Evolutionary conservation across 352 stramenopile genomes (phyloP).

Genomic region (Globisporangium nunn): DNA sequence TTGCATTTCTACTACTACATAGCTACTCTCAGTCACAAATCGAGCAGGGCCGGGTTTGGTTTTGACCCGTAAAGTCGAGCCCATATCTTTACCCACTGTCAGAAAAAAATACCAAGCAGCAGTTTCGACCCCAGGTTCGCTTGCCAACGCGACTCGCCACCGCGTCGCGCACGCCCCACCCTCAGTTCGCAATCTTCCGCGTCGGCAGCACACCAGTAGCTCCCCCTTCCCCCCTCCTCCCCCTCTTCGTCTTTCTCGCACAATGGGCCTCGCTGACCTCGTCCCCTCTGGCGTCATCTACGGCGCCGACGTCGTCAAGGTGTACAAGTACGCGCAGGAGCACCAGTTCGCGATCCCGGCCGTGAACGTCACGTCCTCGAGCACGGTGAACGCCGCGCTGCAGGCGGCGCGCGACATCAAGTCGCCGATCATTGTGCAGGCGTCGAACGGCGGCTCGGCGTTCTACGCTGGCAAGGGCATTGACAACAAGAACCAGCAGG

Average conservation of each 20-base stretch:
- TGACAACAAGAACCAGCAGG: conserved; percentile 92
- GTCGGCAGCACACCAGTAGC: conserved; percentile 5
- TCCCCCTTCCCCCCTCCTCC: conserved; percentile 1
- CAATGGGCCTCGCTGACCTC: conserved; percentile 81
- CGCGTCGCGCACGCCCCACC: too few species aligned
- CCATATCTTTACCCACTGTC: conserved; percentile 1
- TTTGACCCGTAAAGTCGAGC: neutral
- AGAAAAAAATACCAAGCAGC: too few species aligned
- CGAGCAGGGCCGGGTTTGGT: neutral
- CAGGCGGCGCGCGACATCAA: conserved; percentile 95
- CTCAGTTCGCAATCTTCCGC: conserved; percentile 15
- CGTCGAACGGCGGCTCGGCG: conserved; percentile 95
- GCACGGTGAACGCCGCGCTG: conserved; percentile 95
- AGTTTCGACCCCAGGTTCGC: too few species aligned
- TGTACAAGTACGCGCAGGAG: conserved; percentile 92
- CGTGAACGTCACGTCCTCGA: conserved; percentile 96
- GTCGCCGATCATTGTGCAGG: conserved; percentile 97
- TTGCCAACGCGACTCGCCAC: too few species aligned
- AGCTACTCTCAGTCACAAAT: neutral
- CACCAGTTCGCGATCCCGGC: conserved; percentile 96
- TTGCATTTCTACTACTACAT: too few species aligned
- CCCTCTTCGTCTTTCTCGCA: conserved; percentile 6
- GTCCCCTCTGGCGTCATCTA: conserved; percentile 84
- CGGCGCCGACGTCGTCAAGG: conserved; percentile 82
- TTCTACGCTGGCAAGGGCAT: conserved; percentile 97